Base-by-base conservation (phyloP, 495 filamentous ascomycete genomes). In the Aspergillus sparsus region DNA sequence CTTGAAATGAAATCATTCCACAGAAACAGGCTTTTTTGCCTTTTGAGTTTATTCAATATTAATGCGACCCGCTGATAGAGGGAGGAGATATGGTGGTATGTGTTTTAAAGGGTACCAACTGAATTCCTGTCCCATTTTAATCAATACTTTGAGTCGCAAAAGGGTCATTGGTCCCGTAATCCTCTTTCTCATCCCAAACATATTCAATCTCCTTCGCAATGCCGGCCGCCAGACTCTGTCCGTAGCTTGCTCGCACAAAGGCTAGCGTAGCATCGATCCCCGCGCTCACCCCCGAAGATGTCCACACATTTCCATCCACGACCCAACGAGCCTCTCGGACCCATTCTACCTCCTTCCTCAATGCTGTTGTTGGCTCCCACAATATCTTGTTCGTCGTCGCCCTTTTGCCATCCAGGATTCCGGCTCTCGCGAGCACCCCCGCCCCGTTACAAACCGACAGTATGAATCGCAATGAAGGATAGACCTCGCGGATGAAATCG, bases 261-360 rank as follows among this genome's bases (percentile, higher is more conserved):
- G 63, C 63, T 18, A 74, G 49, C 10, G 62, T 82, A 41, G 82
- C 76, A 76, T 91, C 88, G n/a, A 88, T 85, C 0, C 87, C 87
- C n/a, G 84, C 82, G 44, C 76, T 80, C 0, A 88, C 71, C 1
- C 85, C 87, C 1, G 84, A 83, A 0, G 78, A 77, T 9, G 84
- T 88, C 87, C 87, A 91, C 0, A 89, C 62, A 63, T 87, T 86
- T 15, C 86, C 87, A 71, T 88, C 85, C 5, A 68, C 62, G 1
- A 86, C 82, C 88, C 87, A 90, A 53, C 88, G 70, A 18, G 88
- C 88, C 33, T 71, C 70, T 3, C 78, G 67, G 3, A 88, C 74
- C 88, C 87, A 91, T 0, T 79, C 55, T 16, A 85, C 80, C 12
- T 77, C 74, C 1, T 73, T 65, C 0, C 79, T 70, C 21, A 78